Evolutionary conservation across 2,329 filamentous ascomycete genomes (phyloP).

Genomic region (Aspergillus luchuensis): DNA sequence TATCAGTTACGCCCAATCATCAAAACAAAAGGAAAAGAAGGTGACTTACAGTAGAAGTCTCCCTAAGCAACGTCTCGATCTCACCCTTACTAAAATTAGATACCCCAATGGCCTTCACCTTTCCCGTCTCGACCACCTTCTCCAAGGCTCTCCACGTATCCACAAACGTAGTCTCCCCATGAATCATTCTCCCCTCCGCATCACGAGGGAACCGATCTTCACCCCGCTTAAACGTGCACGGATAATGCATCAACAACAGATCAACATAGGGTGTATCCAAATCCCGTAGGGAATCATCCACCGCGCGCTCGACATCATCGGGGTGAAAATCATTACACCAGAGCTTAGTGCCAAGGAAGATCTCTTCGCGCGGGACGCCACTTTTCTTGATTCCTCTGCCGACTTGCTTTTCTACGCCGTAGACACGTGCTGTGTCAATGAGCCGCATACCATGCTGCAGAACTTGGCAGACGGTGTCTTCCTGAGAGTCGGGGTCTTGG

Average conservation of each 20-base stretch:
- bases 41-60: constrained; percentile 13
- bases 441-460: constrained; percentile 38
- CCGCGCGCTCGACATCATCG: constrained; percentile 61
- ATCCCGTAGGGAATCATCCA: constrained; percentile 59
- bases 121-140: constrained; percentile 27
- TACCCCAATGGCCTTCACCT: constrained; percentile 33
- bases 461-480: constrained; percentile 44
- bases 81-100: constrained; percentile 29
- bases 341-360: constrained; percentile 57
- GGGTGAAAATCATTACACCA: constrained; percentile 61
- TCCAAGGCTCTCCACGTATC: constrained; percentile 38
- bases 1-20: constrained; percentile 27
- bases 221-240: constrained; percentile 19
- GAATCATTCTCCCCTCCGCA: constrained; percentile 54
- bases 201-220: constrained; percentile 43
- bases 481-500: constrained; percentile 48
- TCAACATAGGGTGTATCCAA: constrained; percentile 65
- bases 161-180: constrained; percentile 56
- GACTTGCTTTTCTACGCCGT: constrained; percentile 58
- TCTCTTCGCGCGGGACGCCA: constrained; percentile 55
- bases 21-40: background rate
- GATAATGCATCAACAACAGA: constrained; percentile 64
- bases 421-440: constrained; percentile 44
- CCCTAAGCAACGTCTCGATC: constrained; percentile 41
- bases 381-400: constrained; percentile 62